A percentile compares a stretch with the other conserved stretches of the same genome.
Conservation (phyloP, 2,329 filamentous ascomycete species). For the Nothophaeocryptopus gaeumannii region DNA sequence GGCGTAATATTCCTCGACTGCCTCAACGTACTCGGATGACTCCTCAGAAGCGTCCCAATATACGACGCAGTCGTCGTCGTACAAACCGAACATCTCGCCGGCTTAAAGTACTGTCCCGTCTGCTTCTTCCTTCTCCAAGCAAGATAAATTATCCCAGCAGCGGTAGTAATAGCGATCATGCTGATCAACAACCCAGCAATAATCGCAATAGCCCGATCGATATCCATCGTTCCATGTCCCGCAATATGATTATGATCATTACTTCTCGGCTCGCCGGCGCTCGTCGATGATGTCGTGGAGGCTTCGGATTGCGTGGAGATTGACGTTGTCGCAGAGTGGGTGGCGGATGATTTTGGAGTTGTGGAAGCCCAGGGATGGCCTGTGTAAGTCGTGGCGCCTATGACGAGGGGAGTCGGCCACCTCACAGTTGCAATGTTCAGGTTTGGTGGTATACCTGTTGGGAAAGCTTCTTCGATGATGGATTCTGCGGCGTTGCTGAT, state of each 20-base stretch:
- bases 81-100: constrained; percentile 10
- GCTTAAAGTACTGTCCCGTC: constrained; percentile 11
- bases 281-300: background rate
- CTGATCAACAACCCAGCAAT: constrained; percentile 9
- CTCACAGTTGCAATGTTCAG: constrained; percentile 6
- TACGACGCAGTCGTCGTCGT: constrained; percentile 3
- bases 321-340: background rate
- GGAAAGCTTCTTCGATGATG: constrained; percentile 5
- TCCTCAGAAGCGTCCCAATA: background rate
- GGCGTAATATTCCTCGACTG: background rate
- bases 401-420: constrained; percentile 6
- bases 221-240: background rate
- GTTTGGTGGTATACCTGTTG: background rate
- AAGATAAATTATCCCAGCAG: constrained; percentile 1
- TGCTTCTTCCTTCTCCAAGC: constrained; percentile 9
- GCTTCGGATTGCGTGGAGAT: background rate
- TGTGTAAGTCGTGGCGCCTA: constrained; percentile 8
- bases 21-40: too few relatives aligned
- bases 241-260: background rate
- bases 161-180: background rate
- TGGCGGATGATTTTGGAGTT: background rate
- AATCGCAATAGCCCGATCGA: constrained; percentile 10
- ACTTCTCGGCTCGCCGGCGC: background rate
- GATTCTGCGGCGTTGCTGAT: constrained; percentile 3
- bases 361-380: background rate